A percentile compares a stretch with the other conserved stretches of the same genome.
These are phyloP conservation scores for Lasiosphaeris hirsuta DNA, from an alignment of 495 filamentous ascomycete genomes.

Conservation along the genomic window DNA sequence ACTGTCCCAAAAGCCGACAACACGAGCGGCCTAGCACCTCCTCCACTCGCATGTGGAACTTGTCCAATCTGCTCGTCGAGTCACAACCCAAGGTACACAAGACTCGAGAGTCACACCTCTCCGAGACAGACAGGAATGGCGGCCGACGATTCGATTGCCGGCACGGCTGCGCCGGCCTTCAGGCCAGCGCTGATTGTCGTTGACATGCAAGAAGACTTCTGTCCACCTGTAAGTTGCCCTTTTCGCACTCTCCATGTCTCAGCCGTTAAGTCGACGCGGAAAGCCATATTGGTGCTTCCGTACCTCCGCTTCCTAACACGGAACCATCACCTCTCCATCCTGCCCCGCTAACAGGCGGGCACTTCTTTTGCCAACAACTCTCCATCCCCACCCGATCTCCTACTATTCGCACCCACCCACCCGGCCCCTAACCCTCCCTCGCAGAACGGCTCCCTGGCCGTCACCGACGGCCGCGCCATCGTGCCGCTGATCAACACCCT, in stretches of 20 bases:
- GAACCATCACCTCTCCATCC: neutral
- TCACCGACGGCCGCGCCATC: conserved; percentile 66
- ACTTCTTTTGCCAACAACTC: neutral
- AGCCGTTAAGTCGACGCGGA: neutral
- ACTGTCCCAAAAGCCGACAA: too few species aligned
- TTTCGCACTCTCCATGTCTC: conserved; percentile 8
- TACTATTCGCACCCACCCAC: neutral
- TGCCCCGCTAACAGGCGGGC: too few species aligned
- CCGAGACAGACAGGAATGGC: neutral
- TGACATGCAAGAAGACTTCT: conserved; percentile 96
- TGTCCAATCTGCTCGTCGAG: too few species aligned
- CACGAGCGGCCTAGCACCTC: too few species aligned
- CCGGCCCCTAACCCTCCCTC: neutral
- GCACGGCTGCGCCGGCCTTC: conserved; percentile 23
- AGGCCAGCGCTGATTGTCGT: conserved; percentile 60
- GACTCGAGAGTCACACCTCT: too few species aligned
- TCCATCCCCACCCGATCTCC: neutral
- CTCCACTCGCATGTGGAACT: too few species aligned
- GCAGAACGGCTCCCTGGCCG: conserved; percentile 79
- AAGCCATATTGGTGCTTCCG: neutral
- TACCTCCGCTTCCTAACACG: neutral
- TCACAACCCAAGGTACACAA: too few species aligned
- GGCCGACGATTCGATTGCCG: neutral
- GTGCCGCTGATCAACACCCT: conserved; percentile 71
- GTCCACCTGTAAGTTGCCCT: conserved; percentile 65